Base-by-base conservation (phyloP, 2,329 filamentous ascomycete species). In the Phialophora chinensis region DNA sequence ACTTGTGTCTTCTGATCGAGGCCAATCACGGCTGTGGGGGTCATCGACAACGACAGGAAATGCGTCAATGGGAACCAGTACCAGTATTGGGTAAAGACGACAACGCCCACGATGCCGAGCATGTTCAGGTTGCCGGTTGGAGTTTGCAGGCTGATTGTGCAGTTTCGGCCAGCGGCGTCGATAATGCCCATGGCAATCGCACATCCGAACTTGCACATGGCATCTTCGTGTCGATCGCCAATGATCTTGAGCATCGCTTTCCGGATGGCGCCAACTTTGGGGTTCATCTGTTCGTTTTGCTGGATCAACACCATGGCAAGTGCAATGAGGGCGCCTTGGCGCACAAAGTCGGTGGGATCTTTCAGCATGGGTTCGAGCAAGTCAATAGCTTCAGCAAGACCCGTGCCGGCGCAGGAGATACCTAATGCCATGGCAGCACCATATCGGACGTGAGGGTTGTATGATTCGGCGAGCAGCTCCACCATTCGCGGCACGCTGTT, bases 31-130 rank as follows among this genome's bases (percentile, higher is more conserved):
- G 95, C 91, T 1, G 96, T 99, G 1, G 95, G 95, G n/a, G 92
- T 93, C 81, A 99, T 98, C 75, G 92, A 93, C 68, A 99, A 85
- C 0, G 94, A 96, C 65, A 99, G 79, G 87, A 99, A 99, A 80
- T 99, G 95, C 33, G 95, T 96, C 74, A 98, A 90, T 67, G 95
- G 95, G 87, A 99, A 99, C 95, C 95, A 99, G 83, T 99, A 99
- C 95, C 95, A 99, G 83, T 99, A 99, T 78, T 99, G 95, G 8
- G 93, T 96, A 81, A 99, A 99, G 62, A 99, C 91, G 31, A 93
- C 94, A 89, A 97, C 97, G 72, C 95, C 96, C 20, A 99, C 93
- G 72, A 99, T 96, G 68, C 92, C 96, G 20, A 93, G 89, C 93
- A 99, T 97, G 84, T 99, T 98, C 72, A 99, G 88, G 77, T 97